Conservation (phyloP, 2,329 filamentous ascomycete genomes). For the Xylariomycetidae sp. region DNA sequence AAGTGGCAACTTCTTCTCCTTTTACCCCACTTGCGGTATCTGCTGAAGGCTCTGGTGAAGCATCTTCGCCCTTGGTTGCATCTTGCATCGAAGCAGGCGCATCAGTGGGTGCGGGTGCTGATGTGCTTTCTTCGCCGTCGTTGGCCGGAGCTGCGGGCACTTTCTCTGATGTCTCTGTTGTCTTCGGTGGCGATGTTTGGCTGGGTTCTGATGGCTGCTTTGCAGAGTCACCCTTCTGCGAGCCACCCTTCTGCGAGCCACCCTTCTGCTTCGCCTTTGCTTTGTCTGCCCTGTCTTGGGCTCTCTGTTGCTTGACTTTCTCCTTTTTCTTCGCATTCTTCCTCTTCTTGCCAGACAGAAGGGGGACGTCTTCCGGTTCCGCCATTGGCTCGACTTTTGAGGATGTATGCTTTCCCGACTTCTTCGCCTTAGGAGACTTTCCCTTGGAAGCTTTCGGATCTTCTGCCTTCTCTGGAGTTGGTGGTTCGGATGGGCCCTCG, state of each 20-base stretch:
- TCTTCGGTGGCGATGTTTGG: constrained; percentile 2
- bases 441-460: background rate
- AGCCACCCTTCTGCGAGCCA: constrained; percentile 2
- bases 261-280: constrained; percentile 6
- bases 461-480: constrained; percentile 4
- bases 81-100: too few species aligned
- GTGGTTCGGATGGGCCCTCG: constrained; percentile 7
- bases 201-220: constrained; percentile 3
- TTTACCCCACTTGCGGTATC: too few species aligned
- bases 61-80: too few species aligned
- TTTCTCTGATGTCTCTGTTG: constrained; percentile 3
- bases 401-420: constrained; percentile 6
- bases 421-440: constrained; percentile 5
- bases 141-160: too few species aligned
- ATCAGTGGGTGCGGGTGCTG: too few species aligned
- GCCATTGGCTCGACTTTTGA: constrained; percentile 1
- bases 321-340: constrained; percentile 12
- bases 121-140: too few species aligned
- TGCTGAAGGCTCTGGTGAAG: too few species aligned
- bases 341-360: constrained; percentile 3
- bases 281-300: constrained; percentile 10
- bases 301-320: constrained; percentile 9
- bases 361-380: constrained; percentile 1
- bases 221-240: constrained; percentile 4
- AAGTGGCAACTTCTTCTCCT: too few species aligned